Conservation (phyloP, 495 filamentous ascomycete species). For the Tuber calosporum region DNA sequence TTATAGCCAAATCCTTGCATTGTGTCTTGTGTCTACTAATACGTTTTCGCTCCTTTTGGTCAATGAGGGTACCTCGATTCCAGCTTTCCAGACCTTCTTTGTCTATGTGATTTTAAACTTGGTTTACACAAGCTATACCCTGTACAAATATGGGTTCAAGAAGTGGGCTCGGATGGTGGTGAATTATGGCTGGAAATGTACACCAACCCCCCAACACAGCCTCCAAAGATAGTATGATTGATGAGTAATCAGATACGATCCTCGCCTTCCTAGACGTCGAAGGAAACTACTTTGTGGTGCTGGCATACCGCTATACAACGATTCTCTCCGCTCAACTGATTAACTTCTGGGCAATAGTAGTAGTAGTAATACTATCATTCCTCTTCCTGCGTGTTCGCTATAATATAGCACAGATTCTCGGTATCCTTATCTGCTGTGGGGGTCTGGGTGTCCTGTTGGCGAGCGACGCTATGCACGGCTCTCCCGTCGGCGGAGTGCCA, state of each 20-base stretch:
- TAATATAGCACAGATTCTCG: slow-evolving; percentile 69
- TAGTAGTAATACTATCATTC: slow-evolving; percentile 82
- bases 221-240: neutral
- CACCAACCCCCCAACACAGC: slow-evolving; percentile 10
- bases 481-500: slow-evolving; percentile 55
- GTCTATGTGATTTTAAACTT: slow-evolving; percentile 80
- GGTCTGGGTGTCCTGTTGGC: slow-evolving; percentile 85
- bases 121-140: slow-evolving; percentile 72
- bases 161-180: slow-evolving; percentile 57
- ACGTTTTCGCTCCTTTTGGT: slow-evolving; percentile 76
- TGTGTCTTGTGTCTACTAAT: slow-evolving; percentile 82
- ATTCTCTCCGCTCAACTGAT: slow-evolving; percentile 87
- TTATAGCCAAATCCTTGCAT: slow-evolving; percentile 67
- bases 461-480: slow-evolving; percentile 73
- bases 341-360: slow-evolving; percentile 97
- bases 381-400: slow-evolving; percentile 78
- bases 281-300: slow-evolving; percentile 94
- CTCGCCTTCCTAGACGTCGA: slow-evolving; percentile 88
- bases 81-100: slow-evolving; percentile 95
- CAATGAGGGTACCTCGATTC: slow-evolving; percentile 65
- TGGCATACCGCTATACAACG: slow-evolving; percentile 88
- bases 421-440: slow-evolving; percentile 84
- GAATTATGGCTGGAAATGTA: slow-evolving; percentile 79
- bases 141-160: slow-evolving; percentile 73
- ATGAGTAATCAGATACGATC: slow-evolving; percentile 57